phyloP scores from a whole-genome alignment of 208 protist species.

The Leishmania aethiopica region DNA sequence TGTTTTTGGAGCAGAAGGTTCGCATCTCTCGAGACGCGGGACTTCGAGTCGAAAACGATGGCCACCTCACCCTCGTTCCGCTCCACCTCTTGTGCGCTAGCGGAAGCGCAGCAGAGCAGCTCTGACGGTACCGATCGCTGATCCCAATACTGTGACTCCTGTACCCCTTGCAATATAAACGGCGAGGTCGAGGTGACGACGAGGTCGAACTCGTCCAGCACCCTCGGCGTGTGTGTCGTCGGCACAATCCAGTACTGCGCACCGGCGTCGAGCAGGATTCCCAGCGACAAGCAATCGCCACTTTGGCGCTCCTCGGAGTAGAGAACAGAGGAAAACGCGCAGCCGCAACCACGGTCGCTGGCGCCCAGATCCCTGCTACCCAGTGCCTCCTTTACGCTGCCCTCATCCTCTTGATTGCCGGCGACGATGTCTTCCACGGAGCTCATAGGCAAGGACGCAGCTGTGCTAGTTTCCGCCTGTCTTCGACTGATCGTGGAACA shows the following conservation, averaged over 20 bases:
- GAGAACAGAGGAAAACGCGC: conserved; percentile 23
- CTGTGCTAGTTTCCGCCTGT: neutral
- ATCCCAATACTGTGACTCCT: conserved; percentile 63
- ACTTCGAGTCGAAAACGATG: conserved; percentile 18
- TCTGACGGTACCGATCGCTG: conserved; percentile 25
- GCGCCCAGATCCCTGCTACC: neutral
- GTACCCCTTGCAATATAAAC: conserved; percentile 58
- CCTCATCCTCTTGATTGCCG: neutral
- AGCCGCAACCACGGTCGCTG: neutral
- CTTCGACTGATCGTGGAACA: neutral
- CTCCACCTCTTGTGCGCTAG: neutral
- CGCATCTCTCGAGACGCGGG: conserved; percentile 15
- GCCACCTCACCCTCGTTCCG: conserved; percentile 26
- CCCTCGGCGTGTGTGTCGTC: conserved; percentile 50
- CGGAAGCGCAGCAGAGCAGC: conserved; percentile 17
- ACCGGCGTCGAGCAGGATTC: conserved; percentile 50
- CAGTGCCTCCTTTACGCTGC: neutral
- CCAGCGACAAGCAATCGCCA: conserved; percentile 66
- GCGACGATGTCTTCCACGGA: neutral
- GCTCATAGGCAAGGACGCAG: neutral
- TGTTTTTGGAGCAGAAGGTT: conserved; percentile 8
- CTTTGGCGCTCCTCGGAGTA: conserved; percentile 51
- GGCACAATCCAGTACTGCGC: conserved; percentile 85
- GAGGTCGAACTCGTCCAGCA: conserved; percentile 62
- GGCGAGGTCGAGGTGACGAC: conserved; percentile 50